Evolutionary conservation across 2,329 filamentous ascomycete species (phyloP).

Genomic region (Pyricularia grisea): DNA sequence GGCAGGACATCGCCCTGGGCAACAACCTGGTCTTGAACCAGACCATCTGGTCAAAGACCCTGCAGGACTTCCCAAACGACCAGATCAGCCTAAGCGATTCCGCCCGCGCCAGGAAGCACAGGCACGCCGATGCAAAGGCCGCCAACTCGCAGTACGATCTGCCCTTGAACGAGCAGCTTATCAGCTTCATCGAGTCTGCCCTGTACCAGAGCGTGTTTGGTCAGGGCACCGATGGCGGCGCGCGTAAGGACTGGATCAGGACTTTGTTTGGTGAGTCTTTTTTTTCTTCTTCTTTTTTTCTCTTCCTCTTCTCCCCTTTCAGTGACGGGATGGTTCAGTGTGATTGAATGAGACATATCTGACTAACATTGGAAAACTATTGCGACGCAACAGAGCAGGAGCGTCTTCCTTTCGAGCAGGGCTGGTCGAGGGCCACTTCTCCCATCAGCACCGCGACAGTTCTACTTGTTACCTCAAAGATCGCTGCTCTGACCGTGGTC

Average conservation of each 20-base stretch:
- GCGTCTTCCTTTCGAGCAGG: constrained; percentile 7
- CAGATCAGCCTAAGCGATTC: not conserved
- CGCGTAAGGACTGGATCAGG: constrained; percentile 7
- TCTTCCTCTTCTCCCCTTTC: not conserved
- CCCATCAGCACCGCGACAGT: not conserved
- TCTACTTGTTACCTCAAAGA: not conserved
- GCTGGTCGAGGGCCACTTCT: constrained; percentile 5
- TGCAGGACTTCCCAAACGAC: constrained; percentile 19
- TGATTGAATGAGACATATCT: not conserved
- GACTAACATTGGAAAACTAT: not conserved
- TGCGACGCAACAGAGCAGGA: constrained; percentile 5
- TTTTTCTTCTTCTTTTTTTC: no score
- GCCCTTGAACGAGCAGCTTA: not conserved
- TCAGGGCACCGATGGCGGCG: constrained; percentile 2
- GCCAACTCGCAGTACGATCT: constrained; percentile 6
- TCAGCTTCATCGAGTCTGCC: constrained; percentile 8
- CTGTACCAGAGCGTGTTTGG: constrained; percentile 9
- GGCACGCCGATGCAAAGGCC: constrained; percentile 1
- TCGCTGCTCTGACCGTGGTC: not conserved
- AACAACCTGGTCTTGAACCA: constrained; percentile 23
- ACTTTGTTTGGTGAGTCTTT: constrained; percentile 8
- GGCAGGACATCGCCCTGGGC: constrained; percentile 21
- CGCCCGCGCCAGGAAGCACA: not conserved
- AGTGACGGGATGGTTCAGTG: not conserved
- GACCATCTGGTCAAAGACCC: not conserved